These are phyloP conservation scores for Panaeolus papilionaceus DNA, from an alignment of 768 basidiomycete genomes.

Conservation along the genomic window DNA sequence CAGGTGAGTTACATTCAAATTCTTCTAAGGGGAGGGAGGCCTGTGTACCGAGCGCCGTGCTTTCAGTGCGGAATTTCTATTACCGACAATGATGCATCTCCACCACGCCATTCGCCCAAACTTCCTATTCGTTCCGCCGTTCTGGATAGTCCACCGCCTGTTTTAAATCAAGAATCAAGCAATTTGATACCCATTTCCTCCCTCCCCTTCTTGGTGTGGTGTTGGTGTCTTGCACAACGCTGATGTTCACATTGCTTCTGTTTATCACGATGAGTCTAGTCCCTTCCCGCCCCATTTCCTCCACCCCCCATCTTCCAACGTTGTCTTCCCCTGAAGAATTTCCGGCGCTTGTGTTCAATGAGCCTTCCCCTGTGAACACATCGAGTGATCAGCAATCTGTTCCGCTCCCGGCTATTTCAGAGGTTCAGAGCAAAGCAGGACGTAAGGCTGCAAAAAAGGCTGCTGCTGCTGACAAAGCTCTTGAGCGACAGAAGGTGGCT, in stretches of 20 bases:
- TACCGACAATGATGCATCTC: constrained; percentile 68
- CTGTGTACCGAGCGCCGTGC: constrained; percentile 89
- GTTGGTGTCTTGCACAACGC: constrained; percentile 60
- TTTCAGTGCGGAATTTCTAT: constrained; percentile 88
- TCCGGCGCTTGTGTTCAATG: constrained; percentile 59
- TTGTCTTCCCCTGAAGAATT: constrained; percentile 60
- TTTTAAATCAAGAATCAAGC: constrained; percentile 31
- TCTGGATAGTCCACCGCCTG: constrained; percentile 28
- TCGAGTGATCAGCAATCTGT: constrained; percentile 35
- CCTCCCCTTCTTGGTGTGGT: constrained; percentile 56
- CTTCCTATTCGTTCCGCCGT: constrained; percentile 3
- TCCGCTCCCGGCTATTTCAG: constrained; percentile 36
- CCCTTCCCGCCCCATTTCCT: constrained; percentile 44
- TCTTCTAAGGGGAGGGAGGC: constrained; percentile 80
- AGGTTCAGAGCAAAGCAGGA: constrained; percentile 61
- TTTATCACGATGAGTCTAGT: constrained; percentile 43
- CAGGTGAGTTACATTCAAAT: constrained; percentile 67
- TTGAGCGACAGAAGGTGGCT: constrained; percentile 60
- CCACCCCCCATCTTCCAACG: constrained; percentile 61
- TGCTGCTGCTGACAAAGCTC: constrained; percentile 64
- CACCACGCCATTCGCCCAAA: constrained; percentile 21
- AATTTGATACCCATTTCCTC: constrained; percentile 38
- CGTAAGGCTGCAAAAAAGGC: constrained; percentile 72
- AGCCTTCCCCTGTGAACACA: constrained; percentile 31
- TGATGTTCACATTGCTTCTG: constrained; percentile 49